Conservation (phyloP, 1,284 basidiomycete species). For the Austroboletus novae-zelandiae region DNA sequence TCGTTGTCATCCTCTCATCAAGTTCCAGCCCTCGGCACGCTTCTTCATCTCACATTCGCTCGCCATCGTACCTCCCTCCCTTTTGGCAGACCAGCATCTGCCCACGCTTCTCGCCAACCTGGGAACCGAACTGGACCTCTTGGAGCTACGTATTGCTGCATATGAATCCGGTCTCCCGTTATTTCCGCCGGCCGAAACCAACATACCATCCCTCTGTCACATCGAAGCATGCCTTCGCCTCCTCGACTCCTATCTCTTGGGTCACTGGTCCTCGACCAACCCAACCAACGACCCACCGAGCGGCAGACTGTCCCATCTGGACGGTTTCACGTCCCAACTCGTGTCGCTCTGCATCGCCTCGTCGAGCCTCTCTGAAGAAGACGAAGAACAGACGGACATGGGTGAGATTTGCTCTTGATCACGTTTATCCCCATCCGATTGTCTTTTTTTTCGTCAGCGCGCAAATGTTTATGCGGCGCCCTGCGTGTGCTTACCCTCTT, state of each 20-base stretch:
- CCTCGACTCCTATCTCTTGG: slow-evolving; percentile 60
- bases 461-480: slow-evolving; percentile 51
- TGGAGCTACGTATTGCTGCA: slow-evolving; percentile 39
- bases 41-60: slow-evolving; percentile 50
- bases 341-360: slow-evolving; percentile 46
- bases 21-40: slow-evolving; percentile 50
- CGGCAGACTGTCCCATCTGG: slow-evolving; percentile 12
- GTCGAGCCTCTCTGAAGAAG: slow-evolving; percentile 32
- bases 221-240: slow-evolving; percentile 57
- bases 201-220: slow-evolving; percentile 43
- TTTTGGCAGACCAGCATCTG: slow-evolving; percentile 33
- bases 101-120: slow-evolving; percentile 39
- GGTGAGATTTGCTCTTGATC: slow-evolving; percentile 10
- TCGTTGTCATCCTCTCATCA: slow-evolving; percentile 9
- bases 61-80: slow-evolving; percentile 38
- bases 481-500: slow-evolving; percentile 68
- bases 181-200: slow-evolving; percentile 15
- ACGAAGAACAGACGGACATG: slow-evolving; percentile 5
- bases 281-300: slow-evolving; percentile 16
- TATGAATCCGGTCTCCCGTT: slow-evolving; percentile 44
- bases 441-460: slow-evolving; percentile 28
- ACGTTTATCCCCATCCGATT: not conserved
- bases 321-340: slow-evolving; percentile 45
- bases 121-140: slow-evolving; percentile 36
- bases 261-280: slow-evolving; percentile 42